Conservation (phyloP, 192 early-diverging fungal genomes). For the Piromyces finnis region DNA sequence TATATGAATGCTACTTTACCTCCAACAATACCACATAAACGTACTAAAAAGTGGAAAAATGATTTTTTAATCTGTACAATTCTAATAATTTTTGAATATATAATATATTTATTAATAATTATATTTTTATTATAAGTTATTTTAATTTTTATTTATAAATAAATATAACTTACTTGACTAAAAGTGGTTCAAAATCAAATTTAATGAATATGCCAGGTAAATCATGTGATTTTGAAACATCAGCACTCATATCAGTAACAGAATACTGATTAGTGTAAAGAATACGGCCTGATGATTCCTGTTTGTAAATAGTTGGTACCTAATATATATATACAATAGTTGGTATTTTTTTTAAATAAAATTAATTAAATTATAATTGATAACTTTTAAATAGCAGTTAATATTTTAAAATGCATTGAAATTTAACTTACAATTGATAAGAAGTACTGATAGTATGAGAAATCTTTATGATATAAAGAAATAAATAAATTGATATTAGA, state of each 20-base stretch:
- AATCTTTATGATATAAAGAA: slow-evolving; percentile 15
- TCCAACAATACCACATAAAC: slow-evolving; percentile 73
- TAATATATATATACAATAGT: not conserved
- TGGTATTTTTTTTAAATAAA: too few relatives aligned
- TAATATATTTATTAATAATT: too few relatives aligned
- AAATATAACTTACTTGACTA: slow-evolving; percentile 4
- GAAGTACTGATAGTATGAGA: slow-evolving; percentile 74
- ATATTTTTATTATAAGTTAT: too few relatives aligned
- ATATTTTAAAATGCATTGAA: too few relatives aligned
- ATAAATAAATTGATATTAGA: too few relatives aligned
- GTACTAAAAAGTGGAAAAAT: slow-evolving; percentile 52
- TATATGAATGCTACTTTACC: too few relatives aligned
- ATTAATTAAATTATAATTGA: too few relatives aligned
- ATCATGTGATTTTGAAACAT: slow-evolving; percentile 1
- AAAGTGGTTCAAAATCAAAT: slow-evolving; percentile 81
- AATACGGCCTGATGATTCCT: slow-evolving; percentile 14
- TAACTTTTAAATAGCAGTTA: too few relatives aligned
- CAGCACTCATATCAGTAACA: slow-evolving; percentile 45
- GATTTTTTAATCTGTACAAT: slow-evolving; percentile 45
- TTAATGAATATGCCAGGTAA: slow-evolving; percentile 66
- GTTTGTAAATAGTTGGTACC: slow-evolving; percentile 53
- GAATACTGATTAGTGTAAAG: slow-evolving; percentile 88
- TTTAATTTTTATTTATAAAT: too few relatives aligned
- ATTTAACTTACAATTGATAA: slow-evolving; percentile 52
- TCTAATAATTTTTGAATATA: slow-evolving; percentile 18